Evolutionary conservation across 371 early-diverging fungal species (phyloP).

Genomic region (Syncephalastrum racemosum): DNA sequence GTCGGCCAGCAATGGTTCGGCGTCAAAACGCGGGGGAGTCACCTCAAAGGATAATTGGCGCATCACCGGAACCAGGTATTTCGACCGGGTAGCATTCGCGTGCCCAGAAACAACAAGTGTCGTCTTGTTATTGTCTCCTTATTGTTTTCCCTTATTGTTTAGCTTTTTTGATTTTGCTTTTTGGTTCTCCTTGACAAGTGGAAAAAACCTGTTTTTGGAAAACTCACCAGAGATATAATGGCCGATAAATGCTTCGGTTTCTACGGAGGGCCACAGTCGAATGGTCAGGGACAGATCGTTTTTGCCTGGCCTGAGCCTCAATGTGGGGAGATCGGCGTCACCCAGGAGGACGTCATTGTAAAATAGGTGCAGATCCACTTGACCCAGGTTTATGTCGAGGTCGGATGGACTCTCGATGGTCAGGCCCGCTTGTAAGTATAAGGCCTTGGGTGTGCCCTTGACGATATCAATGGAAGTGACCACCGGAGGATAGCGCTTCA

Average conservation of each 20-base stretch:
- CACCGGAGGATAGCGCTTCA: constrained; percentile 39
- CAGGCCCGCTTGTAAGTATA: constrained; percentile 24
- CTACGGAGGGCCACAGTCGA: too few species aligned
- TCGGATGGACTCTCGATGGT: constrained; percentile 42
- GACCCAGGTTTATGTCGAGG: constrained; percentile 36
- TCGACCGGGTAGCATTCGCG: constrained; percentile 32
- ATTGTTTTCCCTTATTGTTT: constrained; percentile 11
- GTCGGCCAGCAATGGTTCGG: constrained; percentile 32
- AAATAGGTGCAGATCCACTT: constrained; percentile 24
- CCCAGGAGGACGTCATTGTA: constrained; percentile 34
- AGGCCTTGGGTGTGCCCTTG: constrained; percentile 30
- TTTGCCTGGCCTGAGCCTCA: constrained; percentile 23
- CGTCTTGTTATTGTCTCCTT: constrained; percentile 37
- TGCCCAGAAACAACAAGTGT: constrained; percentile 14
- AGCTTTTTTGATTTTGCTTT: constrained; percentile 6
- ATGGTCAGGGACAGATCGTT: constrained; percentile 2
- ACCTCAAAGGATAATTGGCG: constrained; percentile 30
- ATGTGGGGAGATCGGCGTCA: constrained; percentile 30
- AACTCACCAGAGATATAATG: constrained; percentile 33
- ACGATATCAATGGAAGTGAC: constrained; percentile 29
- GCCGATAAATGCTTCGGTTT: constrained; percentile 24
- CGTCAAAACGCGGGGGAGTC: constrained; percentile 32
- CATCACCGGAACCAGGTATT: constrained; percentile 23
- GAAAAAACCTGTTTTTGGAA: not conserved
- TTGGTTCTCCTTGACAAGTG: constrained; percentile 8